Conservation (phyloP, 306 rosid species). For the Lathyrus aphaca region DNA sequence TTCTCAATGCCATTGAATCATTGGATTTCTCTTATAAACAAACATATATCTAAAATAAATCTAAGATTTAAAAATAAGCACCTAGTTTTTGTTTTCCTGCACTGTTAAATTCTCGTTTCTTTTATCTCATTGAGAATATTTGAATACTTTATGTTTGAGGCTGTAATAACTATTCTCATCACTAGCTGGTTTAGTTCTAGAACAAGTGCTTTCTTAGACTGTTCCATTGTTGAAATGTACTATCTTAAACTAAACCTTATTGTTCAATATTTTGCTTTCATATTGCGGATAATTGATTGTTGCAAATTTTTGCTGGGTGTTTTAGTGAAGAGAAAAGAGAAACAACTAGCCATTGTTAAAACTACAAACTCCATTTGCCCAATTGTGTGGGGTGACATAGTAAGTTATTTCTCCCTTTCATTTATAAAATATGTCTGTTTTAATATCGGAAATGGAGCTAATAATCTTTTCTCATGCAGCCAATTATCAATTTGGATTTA, state of each 20-base stretch:
- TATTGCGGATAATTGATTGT: constrained; percentile 9
- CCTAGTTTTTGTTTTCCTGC: constrained; percentile 15
- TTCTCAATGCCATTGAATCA: constrained; percentile 15
- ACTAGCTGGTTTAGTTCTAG: constrained; percentile 9
- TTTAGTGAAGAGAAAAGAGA: constrained; percentile 86
- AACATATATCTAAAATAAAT: constrained; percentile 9
- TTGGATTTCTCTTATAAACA: constrained; percentile 20
- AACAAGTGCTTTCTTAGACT: constrained; percentile 13
- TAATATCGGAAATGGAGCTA: constrained; percentile 32
- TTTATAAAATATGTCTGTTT: constrained; percentile 18
- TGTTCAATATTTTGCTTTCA: constrained; percentile 29
- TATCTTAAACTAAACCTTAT: constrained; percentile 14
- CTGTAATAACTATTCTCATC: neutral
- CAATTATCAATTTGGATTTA: constrained; percentile 83
- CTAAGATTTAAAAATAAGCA: constrained; percentile 10
- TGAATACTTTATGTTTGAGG: constrained; percentile 17
- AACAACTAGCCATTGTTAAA: constrained; percentile 63
- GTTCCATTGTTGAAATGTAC: neutral
- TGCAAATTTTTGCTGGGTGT: constrained; percentile 34
- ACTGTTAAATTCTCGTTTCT: constrained; percentile 6
- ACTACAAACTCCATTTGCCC: constrained; percentile 85
- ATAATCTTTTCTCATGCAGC: constrained; percentile 65
- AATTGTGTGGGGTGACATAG: constrained; percentile 83
- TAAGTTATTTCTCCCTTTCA: constrained; percentile 48
- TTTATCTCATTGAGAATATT: constrained; percentile 24